These are phyloP conservation scores for Lachancea cidri DNA, from an alignment of 805 yeast genomes.

Conservation along the genomic window DNA sequence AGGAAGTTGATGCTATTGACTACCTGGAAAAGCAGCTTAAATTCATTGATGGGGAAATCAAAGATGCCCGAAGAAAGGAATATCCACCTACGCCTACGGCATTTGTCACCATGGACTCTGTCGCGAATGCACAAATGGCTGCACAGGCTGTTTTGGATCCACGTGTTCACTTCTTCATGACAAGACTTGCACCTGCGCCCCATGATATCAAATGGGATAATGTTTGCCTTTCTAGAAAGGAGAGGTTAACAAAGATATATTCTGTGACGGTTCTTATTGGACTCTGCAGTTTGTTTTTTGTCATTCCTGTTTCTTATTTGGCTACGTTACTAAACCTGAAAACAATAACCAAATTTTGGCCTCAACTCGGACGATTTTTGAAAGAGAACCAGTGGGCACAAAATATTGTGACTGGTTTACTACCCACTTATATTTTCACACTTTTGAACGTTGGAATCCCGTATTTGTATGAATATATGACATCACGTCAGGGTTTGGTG, in stretches of 20 bases:
- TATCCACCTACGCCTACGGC: slow-evolving; percentile 87
- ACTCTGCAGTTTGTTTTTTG: slow-evolving; percentile 59
- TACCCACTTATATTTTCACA: slow-evolving; percentile 90
- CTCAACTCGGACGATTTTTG: slow-evolving; percentile 66
- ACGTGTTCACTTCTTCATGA: slow-evolving; percentile 72
- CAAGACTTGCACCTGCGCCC: slow-evolving; percentile 90
- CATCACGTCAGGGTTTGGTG: slow-evolving; percentile 80
- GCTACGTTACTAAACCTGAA: slow-evolving; percentile 78
- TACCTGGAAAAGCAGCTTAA: slow-evolving; percentile 65
- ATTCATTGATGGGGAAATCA: slow-evolving; percentile 65
- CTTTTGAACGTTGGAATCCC: slow-evolving; percentile 79
- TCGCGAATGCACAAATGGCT: slow-evolving; percentile 92
- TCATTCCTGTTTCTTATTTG: slow-evolving; percentile 78
- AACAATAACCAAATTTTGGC: slow-evolving; percentile 77
- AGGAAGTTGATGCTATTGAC: slow-evolving; percentile 74
- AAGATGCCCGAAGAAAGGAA: slow-evolving; percentile 56
- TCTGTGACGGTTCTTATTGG: slow-evolving; percentile 38
- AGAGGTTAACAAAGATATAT: slow-evolving; percentile 53
- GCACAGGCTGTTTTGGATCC: slow-evolving; percentile 96
- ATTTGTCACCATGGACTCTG: slow-evolving; percentile 90
- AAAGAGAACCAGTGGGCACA: slow-evolving; percentile 65
- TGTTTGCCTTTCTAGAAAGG: slow-evolving; percentile 71
- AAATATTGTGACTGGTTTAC: slow-evolving; percentile 75
- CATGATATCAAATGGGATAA: slow-evolving; percentile 93
- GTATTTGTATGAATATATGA: slow-evolving; percentile 75